phyloP scores from a whole-genome alignment of 345 rosid species.

The Rubroshorea leprosula region DNA sequence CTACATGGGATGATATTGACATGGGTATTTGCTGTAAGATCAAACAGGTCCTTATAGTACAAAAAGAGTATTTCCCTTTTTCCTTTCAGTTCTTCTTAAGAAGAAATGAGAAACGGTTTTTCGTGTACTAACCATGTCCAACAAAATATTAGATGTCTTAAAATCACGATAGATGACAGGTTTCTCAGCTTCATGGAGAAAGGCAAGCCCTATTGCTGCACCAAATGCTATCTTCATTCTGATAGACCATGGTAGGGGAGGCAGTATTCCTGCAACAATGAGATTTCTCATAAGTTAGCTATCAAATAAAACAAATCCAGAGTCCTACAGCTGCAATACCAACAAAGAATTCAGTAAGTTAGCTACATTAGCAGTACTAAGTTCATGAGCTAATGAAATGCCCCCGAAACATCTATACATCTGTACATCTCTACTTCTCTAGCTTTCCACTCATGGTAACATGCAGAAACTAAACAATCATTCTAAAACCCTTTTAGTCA shows the following conservation, averaged over 20 bases:
- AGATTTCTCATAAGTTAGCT: background rate
- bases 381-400: no score
- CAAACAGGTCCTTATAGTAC: no score
- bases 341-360: no score
- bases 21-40: no score
- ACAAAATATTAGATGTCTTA: conserved; percentile 87
- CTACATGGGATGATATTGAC: background rate
- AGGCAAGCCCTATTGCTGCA: conserved; percentile 97
- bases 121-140: conserved; percentile 59
- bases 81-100: background rate
- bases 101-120: background rate
- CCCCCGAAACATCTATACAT: background rate
- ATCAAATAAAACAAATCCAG: background rate
- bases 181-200: conserved; percentile 89
- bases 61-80: no score
- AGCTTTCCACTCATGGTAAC: no score
- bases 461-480: no score
- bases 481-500: no score
- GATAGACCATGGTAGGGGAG: conserved; percentile 81
- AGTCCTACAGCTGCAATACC: no score
- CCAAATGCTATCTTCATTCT: conserved; percentile 94
- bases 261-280: conserved; percentile 64
- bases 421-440: no score
- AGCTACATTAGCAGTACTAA: no score
- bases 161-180: conserved; percentile 97